Percentiles rank a stretch among this genome's conserved stretches.
phyloP scores from a whole-genome alignment of 2,329 filamentous ascomycete genomes.

The Juglanconis juglandina region DNA sequence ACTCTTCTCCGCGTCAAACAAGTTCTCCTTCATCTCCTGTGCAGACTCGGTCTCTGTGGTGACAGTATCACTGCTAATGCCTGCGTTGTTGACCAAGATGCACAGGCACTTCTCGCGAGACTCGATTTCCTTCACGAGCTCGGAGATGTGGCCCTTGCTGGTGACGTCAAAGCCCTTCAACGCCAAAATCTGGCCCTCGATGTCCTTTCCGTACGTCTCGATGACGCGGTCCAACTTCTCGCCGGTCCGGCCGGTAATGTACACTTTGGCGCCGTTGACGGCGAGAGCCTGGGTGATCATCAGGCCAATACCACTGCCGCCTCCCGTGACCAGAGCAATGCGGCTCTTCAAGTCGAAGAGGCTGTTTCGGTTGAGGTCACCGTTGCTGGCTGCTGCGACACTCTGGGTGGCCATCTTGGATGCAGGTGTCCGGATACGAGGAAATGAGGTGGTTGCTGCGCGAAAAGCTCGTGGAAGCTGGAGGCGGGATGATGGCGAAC shows the following conservation, averaged over 20 bases:
- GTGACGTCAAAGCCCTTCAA: conserved; percentile 59
- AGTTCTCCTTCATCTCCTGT: conserved; percentile 51
- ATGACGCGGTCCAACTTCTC: conserved; percentile 61
- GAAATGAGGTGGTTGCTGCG: neutral
- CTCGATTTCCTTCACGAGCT: conserved; percentile 55
- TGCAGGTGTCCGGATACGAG: neutral
- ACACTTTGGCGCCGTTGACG: conserved; percentile 42
- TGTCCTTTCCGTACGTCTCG: conserved; percentile 52
- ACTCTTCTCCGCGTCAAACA: conserved; percentile 61
- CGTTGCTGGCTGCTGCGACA: conserved; percentile 25
- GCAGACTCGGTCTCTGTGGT: conserved; percentile 52
- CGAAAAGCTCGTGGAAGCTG: neutral
- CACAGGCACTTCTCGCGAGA: conserved; percentile 56
- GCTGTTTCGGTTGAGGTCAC: conserved; percentile 38
- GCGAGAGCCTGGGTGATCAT: conserved; percentile 29
- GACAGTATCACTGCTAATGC: conserved; percentile 55
- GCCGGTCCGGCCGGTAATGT: conserved; percentile 63
- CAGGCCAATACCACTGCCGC: conserved; percentile 30
- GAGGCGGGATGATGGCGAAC: neutral
- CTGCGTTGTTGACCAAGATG: conserved; percentile 67
- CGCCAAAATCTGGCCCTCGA: conserved; percentile 54
- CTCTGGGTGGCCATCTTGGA: conserved; percentile 27
- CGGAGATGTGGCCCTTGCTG: conserved; percentile 55
- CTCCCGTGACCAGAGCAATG: conserved; percentile 42
- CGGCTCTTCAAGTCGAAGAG: conserved; percentile 44